These are phyloP conservation scores for Fomitopsis serialis DNA, from an alignment of 768 basidiomycete genomes.

Conservation along the genomic window DNA sequence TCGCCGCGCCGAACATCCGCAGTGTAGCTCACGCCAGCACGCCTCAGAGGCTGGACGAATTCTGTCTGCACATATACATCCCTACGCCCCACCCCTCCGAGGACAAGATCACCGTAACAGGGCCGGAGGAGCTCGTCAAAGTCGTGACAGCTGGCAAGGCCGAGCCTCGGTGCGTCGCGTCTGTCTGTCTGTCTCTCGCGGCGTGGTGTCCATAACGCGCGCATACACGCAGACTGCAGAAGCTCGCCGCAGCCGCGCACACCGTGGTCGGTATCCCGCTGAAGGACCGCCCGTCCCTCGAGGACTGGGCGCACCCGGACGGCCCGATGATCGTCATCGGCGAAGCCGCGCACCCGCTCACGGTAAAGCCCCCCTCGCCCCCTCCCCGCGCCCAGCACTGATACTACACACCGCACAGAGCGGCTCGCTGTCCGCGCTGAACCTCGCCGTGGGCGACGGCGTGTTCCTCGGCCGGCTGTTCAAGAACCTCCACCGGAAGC, in stretches of 20 bases:
- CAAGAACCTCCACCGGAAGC: constrained; percentile 19
- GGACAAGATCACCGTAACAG: not conserved
- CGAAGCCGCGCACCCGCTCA: constrained; percentile 28
- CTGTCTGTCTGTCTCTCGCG: not conserved
- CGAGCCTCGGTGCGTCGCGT: constrained; percentile 11
- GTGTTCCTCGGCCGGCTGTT: constrained; percentile 29
- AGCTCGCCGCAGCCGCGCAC: constrained; percentile 10
- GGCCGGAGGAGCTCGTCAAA: constrained; percentile 1
- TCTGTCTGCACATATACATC: constrained; percentile 5
- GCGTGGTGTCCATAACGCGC: too few species aligned
- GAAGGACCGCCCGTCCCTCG: constrained; percentile 13
- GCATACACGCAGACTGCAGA: constrained; percentile 7
- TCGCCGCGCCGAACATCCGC: not conserved
- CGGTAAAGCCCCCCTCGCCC: constrained; percentile 9
- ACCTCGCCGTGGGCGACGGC: constrained; percentile 26
- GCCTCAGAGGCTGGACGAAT: not conserved
- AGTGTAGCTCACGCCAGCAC: not conserved
- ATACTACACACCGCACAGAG: not conserved
- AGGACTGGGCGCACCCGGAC: constrained; percentile 26
- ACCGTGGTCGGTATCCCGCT: not conserved
- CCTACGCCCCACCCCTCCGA: not conserved
- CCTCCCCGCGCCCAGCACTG: not conserved
- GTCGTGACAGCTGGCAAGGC: constrained; percentile 7
- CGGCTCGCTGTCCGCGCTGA: constrained; percentile 11
- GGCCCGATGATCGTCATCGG: constrained; percentile 24